These are phyloP conservation scores for Cystobasidium sp. DNA, from an alignment of 1,284 basidiomycete species.

Conservation along the genomic window DNA sequence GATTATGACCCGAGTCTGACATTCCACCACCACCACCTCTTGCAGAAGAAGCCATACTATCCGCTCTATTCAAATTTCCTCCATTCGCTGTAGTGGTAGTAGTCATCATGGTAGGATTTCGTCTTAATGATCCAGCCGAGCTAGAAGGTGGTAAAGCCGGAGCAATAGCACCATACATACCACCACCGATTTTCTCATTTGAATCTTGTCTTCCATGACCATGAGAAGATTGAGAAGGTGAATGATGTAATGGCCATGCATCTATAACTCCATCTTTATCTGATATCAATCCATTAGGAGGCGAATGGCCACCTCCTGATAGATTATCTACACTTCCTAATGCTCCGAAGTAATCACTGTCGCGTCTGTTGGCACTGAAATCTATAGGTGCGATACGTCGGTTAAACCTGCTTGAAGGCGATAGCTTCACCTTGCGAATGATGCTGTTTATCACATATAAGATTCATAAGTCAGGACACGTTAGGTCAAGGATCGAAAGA, in stretches of 20 bases:
- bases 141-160: constrained; percentile 21
- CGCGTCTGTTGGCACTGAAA: constrained; percentile 21
- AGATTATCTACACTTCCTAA: constrained; percentile 18
- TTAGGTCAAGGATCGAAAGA: no score
- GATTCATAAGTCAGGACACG: not conserved
- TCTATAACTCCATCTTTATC: constrained; percentile 11
- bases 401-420: constrained; percentile 36
- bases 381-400: constrained; percentile 37
- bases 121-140: constrained; percentile 15
- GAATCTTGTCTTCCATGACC: constrained; percentile 34
- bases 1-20: constrained; percentile 11
- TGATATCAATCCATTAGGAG: constrained; percentile 1
- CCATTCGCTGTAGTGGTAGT: not conserved
- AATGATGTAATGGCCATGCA: constrained; percentile 40
- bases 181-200: constrained; percentile 15
- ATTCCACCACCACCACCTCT: constrained; percentile 2
- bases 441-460: constrained; percentile 11
- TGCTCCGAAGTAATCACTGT: constrained; percentile 21
- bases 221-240: constrained; percentile 23
- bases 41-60: constrained; percentile 4
- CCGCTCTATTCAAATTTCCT: constrained; percentile 17
- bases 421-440: constrained; percentile 41
- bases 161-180: constrained; percentile 23
- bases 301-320: not conserved
- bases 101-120: constrained; percentile 8